Evolutionary conservation across 2,329 filamentous ascomycete genomes (phyloP).

Genomic region (Hypomyces rosellus): DNA sequence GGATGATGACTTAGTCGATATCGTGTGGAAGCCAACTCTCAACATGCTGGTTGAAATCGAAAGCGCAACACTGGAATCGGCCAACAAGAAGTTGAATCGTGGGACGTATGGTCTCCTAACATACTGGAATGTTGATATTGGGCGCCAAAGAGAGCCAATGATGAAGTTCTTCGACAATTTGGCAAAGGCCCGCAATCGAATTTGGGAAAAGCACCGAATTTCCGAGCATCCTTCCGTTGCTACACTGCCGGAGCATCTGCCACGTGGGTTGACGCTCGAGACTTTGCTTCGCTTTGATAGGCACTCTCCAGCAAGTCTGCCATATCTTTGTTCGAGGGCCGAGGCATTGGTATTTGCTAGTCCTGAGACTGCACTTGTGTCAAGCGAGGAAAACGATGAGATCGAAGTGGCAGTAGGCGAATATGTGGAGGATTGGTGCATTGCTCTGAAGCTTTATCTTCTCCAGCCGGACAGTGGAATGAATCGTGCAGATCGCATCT

Average conservation of each 20-base stretch:
- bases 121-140: neutral
- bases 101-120: neutral
- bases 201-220: slow-evolving; percentile 1
- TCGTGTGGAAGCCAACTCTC: slow-evolving; percentile 5
- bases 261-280: slow-evolving; percentile 5
- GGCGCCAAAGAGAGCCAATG: neutral
- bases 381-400: neutral
- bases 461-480: neutral
- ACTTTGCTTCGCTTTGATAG: neutral
- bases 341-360: neutral
- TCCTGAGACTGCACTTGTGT: neutral
- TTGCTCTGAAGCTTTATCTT: slow-evolving; percentile 5
- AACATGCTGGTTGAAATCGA: slow-evolving; percentile 1
- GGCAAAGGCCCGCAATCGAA: neutral
- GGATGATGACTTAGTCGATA: slow-evolving; percentile 2
- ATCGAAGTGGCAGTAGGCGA: neutral
- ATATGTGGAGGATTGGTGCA: slow-evolving; percentile 3
- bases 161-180: slow-evolving; percentile 4
- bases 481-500: neutral
- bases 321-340: neutral
- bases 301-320: neutral
- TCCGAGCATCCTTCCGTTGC: neutral
- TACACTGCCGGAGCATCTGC: slow-evolving; percentile 2
- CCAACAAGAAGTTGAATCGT: neutral
- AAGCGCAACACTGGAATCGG: neutral